Conservation (phyloP, 352 stramenopile species). For the Globisporangium parvum region DNA sequence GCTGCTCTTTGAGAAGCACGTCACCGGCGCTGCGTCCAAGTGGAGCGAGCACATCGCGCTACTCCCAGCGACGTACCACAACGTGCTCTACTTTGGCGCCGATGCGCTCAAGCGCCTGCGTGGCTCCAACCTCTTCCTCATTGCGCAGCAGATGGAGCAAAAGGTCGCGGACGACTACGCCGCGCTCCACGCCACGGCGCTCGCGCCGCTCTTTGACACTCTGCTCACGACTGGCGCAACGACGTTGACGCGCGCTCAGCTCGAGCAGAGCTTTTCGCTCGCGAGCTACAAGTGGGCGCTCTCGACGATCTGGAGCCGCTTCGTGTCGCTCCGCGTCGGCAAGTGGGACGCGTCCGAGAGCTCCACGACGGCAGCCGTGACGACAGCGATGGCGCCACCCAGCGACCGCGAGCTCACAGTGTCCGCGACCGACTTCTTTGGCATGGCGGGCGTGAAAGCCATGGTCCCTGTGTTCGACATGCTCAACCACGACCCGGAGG, state of each 20-base stretch:
- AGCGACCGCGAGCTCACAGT: background rate
- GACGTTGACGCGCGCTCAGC: constrained; percentile 12
- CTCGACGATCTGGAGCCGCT: constrained; percentile 85
- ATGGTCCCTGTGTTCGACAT: constrained; percentile 87
- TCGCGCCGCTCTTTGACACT: constrained; percentile 49
- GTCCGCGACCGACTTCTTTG: background rate
- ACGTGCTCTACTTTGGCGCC: constrained; percentile 55
- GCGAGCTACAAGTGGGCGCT: constrained; percentile 78
- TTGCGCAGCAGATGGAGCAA: constrained; percentile 56
- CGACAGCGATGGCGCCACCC: too few species aligned
- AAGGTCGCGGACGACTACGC: constrained; percentile 53
- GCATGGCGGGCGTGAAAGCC: constrained; percentile 48
- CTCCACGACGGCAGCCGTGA: background rate
- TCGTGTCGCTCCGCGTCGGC: constrained; percentile 55
- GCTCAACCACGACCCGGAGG: constrained; percentile 76
- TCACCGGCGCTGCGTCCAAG: constrained; percentile 32
- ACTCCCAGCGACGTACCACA: constrained; percentile 57
- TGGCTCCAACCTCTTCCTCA: constrained; percentile 59
- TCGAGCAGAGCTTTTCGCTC: constrained; percentile 46
- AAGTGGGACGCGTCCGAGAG: constrained; percentile 14
- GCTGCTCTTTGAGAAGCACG: constrained; percentile 66
- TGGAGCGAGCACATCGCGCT: constrained; percentile 65
- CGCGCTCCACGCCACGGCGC: constrained; percentile 25
- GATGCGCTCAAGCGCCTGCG: constrained; percentile 31
- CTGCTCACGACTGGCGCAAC: constrained; percentile 23